A percentile compares a stretch with the other conserved stretches of the same genome.
Conservation (phyloP, 164 flowering plant genomes). For the Piper betle region DNA sequence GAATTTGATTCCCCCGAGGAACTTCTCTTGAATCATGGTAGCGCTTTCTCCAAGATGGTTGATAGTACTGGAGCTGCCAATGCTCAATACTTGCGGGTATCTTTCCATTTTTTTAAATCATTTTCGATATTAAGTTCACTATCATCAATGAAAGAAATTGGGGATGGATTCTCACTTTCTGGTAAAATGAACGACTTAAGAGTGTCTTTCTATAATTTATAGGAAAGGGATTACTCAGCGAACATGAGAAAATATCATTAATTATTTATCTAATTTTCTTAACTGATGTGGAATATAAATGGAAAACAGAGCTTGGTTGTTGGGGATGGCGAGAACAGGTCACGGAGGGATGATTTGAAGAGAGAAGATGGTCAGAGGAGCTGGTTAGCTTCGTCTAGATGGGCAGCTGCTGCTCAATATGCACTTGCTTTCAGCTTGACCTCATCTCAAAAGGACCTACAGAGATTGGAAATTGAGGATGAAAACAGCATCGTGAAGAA, state of each 20-base stretch:
- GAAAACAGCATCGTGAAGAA: constrained; percentile 64
- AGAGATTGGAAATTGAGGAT: constrained; percentile 52
- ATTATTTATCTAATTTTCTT: neutral
- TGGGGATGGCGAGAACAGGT: constrained; percentile 34
- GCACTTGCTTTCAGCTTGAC: constrained; percentile 79
- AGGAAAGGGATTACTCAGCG: neutral
- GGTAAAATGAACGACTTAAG: no score
- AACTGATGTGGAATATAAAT: neutral
- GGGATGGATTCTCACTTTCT: no score
- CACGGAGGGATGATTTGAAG: constrained; percentile 25
- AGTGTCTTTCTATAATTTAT: no score
- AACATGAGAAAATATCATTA: no score
- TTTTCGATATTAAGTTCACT: no score
- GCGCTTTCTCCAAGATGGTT: constrained; percentile 94
- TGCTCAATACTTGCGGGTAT: constrained; percentile 74
- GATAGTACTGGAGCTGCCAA: constrained; percentile 94
- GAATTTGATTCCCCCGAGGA: constrained; percentile 78
- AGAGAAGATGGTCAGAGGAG: constrained; percentile 52
- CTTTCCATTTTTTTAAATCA: constrained; percentile 8
- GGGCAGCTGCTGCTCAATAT: constrained; percentile 95
- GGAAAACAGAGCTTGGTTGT: constrained; percentile 37
- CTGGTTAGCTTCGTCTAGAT: constrained; percentile 95
- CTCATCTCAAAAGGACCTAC: constrained; percentile 88
- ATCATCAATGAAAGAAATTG: no score
- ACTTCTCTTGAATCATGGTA: constrained; percentile 50